A percentile compares a stretch with the other conserved stretches of the same genome.
These are phyloP conservation scores for Austroboletus festivus DNA, from an alignment of 768 basidiomycete genomes.

Conservation along the genomic window DNA sequence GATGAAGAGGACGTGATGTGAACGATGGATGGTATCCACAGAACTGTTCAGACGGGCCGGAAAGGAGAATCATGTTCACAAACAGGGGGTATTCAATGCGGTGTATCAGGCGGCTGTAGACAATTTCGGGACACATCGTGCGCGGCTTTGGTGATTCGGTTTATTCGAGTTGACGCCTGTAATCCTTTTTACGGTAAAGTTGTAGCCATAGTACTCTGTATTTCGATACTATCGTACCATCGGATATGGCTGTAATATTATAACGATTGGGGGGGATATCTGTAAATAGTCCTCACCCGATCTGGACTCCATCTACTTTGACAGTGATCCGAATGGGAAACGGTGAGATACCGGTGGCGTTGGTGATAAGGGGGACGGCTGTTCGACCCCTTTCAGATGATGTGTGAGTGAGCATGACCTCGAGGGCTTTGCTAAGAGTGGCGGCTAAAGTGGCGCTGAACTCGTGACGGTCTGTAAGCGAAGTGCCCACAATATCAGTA, in stretches of 20 bases:
- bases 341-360: conserved; percentile 71
- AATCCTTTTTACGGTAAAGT: neutral
- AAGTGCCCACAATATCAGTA: neutral
- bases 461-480: conserved; percentile 39
- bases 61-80: conserved; percentile 44
- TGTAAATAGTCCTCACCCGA: conserved; percentile 36
- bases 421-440: conserved; percentile 62
- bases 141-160: conserved; percentile 11
- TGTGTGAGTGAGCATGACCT: conserved; percentile 72
- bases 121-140: conserved; percentile 13
- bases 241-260: too few species aligned
- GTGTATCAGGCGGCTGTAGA: conserved; percentile 26
- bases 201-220: conserved; percentile 11
- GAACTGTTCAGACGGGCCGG: conserved; percentile 59
- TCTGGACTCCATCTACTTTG: conserved; percentile 63
- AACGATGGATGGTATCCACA: conserved; percentile 17
- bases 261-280: too few species aligned
- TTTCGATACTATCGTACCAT: neutral
- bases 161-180: neutral
- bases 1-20: neutral
- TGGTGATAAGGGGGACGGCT: conserved; percentile 78
- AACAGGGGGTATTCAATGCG: conserved; percentile 46
- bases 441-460: conserved; percentile 58
- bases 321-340: conserved; percentile 74
- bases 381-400: conserved; percentile 74